Evolutionary conservation across 2,329 filamentous ascomycete species (phyloP), one percentile per base, ranked within the genome.

Genomic region (Parascedosporium putredinis): DNA sequence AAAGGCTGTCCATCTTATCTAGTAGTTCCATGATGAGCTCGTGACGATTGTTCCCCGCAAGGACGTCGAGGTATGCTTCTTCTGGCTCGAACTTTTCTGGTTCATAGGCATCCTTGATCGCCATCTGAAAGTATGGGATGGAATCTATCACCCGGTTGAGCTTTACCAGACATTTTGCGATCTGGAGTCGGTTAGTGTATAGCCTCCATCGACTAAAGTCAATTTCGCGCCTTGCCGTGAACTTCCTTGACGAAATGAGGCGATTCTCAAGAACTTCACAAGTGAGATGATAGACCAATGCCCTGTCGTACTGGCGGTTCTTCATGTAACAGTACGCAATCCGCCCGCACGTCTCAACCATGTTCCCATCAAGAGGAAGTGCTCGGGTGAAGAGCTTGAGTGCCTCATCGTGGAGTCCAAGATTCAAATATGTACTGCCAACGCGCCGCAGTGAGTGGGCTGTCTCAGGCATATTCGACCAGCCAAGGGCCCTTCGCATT

Each of bases 251-350:
- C 0, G 52, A 55, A 3, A 66, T 56, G 14, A 56, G 60, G 7
- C 60, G 58, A 31, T 63, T 55, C 20, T 69, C 67, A 2, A 65
- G 60, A 1, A 51, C 54, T 9, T 67, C 66, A 34, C 67, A 70
- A 52, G 64, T 61, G 2, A 68, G 58, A 5, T 64, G 61, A 29
- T 64, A 57, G 1, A 62, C 54, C 2, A 70, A 55, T 0, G 68
- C 65, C 27, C 67, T 60, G 6, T 58, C 54, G 40, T 64, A 68
- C 3, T 62, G 58, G 5, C 60, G 59, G n/a, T 67, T 64, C 16
- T 62, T 56, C 18, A 55, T 66, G 1, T 69, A 57, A 48, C 68
- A 70, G 42, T 63, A 66, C 0, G 67, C 67, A 16, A 69, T 70
- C n/a, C 68, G 64, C 1, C 67, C 67, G 2, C 54, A 56, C 1